Evolutionary conservation across 179 eudicot genomes (phyloP).

Genomic region (Monotropa hypopitys): DNA sequence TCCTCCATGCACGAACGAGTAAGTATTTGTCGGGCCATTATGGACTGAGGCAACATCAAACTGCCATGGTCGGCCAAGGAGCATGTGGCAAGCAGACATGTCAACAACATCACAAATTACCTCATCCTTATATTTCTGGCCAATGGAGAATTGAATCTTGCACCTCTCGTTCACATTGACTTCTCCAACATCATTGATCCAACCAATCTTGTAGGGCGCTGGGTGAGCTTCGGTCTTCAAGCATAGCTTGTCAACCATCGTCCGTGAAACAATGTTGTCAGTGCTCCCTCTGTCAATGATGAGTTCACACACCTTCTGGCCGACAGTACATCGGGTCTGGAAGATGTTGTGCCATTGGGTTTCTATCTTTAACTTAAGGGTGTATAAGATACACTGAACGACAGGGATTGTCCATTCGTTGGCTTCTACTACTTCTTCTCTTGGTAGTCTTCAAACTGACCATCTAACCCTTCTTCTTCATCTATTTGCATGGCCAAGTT

Average conservation of each 20-base stretch:
- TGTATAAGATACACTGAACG: background rate
- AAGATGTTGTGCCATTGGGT: background rate
- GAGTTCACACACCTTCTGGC: background rate
- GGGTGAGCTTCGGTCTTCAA: background rate
- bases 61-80: background rate
- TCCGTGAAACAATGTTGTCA: background rate
- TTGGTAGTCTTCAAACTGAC: background rate
- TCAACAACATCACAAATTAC: no score
- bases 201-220: background rate
- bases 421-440: background rate
- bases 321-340: background rate
- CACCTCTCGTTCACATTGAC: no score
- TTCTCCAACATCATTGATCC: no score
- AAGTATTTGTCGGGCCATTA: background rate
- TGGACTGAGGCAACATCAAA: background rate
- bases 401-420: background rate
- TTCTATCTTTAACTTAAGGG: background rate
- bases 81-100: background rate
- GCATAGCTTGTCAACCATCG: background rate
- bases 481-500: no score
- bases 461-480: no score
- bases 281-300: background rate
- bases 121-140: no score
- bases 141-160: no score
- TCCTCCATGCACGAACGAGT: background rate